A percentile compares a stretch with the other conserved stretches of the same genome.
phyloP scores from a whole-genome alignment of 2,329 filamentous ascomycete genomes.

The Parasarocladium wereldwijsianum region DNA sequence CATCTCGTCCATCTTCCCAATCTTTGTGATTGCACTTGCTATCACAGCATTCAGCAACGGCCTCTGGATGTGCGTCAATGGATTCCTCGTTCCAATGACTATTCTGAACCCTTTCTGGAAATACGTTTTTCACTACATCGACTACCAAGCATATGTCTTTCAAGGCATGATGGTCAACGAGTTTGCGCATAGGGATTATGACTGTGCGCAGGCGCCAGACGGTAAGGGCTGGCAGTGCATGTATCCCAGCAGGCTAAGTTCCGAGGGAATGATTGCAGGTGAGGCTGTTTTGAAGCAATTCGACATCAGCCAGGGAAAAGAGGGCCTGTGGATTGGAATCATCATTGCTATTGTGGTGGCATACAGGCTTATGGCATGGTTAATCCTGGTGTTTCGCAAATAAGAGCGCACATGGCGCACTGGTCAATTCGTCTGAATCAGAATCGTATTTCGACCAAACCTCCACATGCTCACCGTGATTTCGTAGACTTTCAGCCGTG shows the following conservation, averaged over 20 bases:
- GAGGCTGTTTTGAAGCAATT: constrained; percentile 55
- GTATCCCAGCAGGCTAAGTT: constrained; percentile 47
- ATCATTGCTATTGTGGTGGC: constrained; percentile 58
- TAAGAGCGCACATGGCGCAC: too few relatives aligned
- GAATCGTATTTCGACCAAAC: too few relatives aligned
- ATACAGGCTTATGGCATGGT: constrained; percentile 37
- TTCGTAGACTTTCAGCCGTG: too few relatives aligned
- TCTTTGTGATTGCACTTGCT: constrained; percentile 67
- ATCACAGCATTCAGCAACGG: constrained; percentile 76
- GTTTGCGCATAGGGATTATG: constrained; percentile 51
- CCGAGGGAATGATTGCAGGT: constrained; percentile 56
- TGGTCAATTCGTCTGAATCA: too few relatives aligned
- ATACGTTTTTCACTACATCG: constrained; percentile 80
- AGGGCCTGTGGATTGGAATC: constrained; percentile 66
- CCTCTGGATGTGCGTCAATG: constrained; percentile 76
- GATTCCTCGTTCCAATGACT: constrained; percentile 61
- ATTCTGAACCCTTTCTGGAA: constrained; percentile 72
- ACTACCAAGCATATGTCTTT: constrained; percentile 79
- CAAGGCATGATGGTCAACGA: constrained; percentile 91
- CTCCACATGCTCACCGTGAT: too few relatives aligned
- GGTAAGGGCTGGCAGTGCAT: constrained; percentile 47
- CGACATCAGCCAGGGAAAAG: constrained; percentile 52
- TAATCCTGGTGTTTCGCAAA: constrained; percentile 5
- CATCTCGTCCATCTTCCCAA: constrained; percentile 56
- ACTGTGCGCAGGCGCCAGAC: constrained; percentile 29